Conservation (phyloP, 371 early-diverging fungal genomes). For the Batrachochytrium dendrobatidis region DNA sequence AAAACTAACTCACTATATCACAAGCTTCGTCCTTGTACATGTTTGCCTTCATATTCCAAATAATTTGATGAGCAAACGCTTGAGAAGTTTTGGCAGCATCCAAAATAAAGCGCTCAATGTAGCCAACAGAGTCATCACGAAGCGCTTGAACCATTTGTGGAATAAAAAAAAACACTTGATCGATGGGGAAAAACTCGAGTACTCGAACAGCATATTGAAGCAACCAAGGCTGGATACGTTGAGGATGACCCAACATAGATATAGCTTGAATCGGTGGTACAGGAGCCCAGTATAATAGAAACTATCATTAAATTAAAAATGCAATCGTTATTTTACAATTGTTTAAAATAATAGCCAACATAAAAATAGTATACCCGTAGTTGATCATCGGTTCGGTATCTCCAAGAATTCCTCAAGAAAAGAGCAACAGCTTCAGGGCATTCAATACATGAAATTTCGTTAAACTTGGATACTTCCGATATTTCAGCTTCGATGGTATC, state of each 20-base stretch:
- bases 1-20: background rate
- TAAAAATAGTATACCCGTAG: constrained; percentile 9
- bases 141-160: constrained; percentile 98
- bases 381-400: constrained; percentile 15
- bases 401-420: constrained; percentile 38
- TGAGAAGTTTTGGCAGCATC: constrained; percentile 87
- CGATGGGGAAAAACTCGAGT: constrained; percentile 82
- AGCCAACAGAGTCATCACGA: constrained; percentile 78
- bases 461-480: constrained; percentile 22
- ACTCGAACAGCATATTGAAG: constrained; percentile 91
- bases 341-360: background rate
- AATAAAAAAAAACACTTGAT: constrained; percentile 94
- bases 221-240: constrained; percentile 63
- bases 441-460: constrained; percentile 28
- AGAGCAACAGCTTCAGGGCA: constrained; percentile 67
- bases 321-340: background rate
- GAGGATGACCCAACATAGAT: constrained; percentile 60
- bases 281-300: constrained; percentile 80
- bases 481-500: constrained; percentile 60
- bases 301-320: constrained; percentile 3
- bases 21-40: constrained; percentile 46
- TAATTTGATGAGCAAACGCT: constrained; percentile 97
- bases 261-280: constrained; percentile 90
- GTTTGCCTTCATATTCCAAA: constrained; percentile 99
- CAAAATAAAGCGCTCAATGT: constrained; percentile 87